Percentiles rank a stretch among this genome's conserved stretches.
Evolutionary conservation across 495 filamentous ascomycete species (phyloP).

Genomic region (Hypoxylon trugodes): DNA sequence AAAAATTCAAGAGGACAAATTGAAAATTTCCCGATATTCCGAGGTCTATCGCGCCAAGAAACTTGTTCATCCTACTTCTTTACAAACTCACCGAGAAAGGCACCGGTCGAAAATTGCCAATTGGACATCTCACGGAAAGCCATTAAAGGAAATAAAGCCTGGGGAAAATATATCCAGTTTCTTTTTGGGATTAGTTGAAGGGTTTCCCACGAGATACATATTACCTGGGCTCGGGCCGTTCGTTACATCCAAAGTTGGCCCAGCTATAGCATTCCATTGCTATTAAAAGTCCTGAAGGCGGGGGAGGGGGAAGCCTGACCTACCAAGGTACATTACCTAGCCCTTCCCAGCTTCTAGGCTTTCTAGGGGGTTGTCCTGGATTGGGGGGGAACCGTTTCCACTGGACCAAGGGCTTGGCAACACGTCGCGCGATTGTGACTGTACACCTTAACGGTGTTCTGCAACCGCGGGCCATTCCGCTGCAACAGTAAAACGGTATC

Average conservation of each 20-base stretch:
- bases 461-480: slow-evolving; percentile 34
- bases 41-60: slow-evolving; percentile 33
- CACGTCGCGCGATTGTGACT: not conserved
- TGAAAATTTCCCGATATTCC: slow-evolving; percentile 31
- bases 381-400: too few species aligned
- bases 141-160: too few species aligned
- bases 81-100: slow-evolving; percentile 37
- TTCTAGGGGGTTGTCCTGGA: too few species aligned
- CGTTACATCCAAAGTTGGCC: not conserved
- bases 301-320: slow-evolving; percentile 17
- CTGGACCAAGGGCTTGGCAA: slow-evolving; percentile 5
- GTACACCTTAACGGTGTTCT: slow-evolving; percentile 8
- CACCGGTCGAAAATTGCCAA: slow-evolving; percentile 31
- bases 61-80: slow-evolving; percentile 26
- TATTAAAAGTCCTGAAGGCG: slow-evolving; percentile 32
- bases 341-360: too few species aligned
- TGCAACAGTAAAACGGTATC: slow-evolving; percentile 36
- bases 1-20: slow-evolving; percentile 29
- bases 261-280: slow-evolving; percentile 20
- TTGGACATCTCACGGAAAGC: slow-evolving; percentile 24
- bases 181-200: slow-evolving; percentile 4
- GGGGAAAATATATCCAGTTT: not conserved
- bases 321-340: not conserved
- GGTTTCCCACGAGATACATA: slow-evolving; percentile 15
- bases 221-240: slow-evolving; percentile 26